Conservation (phyloP, 768 basidiomycete genomes). For the Leucocoprinus sp. region DNA sequence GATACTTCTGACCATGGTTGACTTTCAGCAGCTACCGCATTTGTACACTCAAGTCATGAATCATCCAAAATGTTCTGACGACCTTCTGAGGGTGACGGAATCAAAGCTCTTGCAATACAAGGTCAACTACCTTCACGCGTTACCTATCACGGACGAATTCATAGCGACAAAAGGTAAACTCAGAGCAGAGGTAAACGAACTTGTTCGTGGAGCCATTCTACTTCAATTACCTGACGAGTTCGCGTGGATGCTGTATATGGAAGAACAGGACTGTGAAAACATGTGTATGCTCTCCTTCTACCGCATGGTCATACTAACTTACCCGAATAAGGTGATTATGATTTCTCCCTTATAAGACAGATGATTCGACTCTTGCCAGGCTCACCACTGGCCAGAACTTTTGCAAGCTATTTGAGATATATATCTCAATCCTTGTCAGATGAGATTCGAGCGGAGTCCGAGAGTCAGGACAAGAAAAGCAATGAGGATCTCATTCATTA, state of each 20-base stretch:
- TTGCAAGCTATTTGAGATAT: conserved; percentile 65
- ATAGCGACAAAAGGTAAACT: conserved; percentile 36
- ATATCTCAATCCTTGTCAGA: conserved; percentile 33
- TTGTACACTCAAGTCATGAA: conserved; percentile 76
- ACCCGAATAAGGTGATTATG: conserved; percentile 48
- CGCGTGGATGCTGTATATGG: conserved; percentile 76
- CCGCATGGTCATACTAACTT: neutral
- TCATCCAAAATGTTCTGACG: conserved; percentile 73
- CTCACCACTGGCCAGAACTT: conserved; percentile 43
- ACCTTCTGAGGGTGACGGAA: conserved; percentile 71
- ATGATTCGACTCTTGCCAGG: conserved; percentile 62
- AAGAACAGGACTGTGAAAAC: conserved; percentile 59
- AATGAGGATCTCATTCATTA: conserved; percentile 29
- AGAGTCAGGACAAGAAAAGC: conserved; percentile 17
- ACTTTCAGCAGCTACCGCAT: conserved; percentile 45
- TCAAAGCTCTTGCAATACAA: conserved; percentile 63
- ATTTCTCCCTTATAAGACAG: conserved; percentile 42
- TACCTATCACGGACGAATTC: conserved; percentile 36
- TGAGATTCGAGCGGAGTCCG: conserved; percentile 38
- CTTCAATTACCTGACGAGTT: conserved; percentile 70
- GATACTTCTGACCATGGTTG: neutral
- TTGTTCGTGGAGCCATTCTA: conserved; percentile 70
- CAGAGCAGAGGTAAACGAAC: conserved; percentile 56
- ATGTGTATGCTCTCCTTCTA: conserved; percentile 43
- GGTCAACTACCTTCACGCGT: conserved; percentile 48